Evolutionary conservation across 306 rosid genomes (phyloP).

Genomic region (Quercus berberidifolia): DNA sequence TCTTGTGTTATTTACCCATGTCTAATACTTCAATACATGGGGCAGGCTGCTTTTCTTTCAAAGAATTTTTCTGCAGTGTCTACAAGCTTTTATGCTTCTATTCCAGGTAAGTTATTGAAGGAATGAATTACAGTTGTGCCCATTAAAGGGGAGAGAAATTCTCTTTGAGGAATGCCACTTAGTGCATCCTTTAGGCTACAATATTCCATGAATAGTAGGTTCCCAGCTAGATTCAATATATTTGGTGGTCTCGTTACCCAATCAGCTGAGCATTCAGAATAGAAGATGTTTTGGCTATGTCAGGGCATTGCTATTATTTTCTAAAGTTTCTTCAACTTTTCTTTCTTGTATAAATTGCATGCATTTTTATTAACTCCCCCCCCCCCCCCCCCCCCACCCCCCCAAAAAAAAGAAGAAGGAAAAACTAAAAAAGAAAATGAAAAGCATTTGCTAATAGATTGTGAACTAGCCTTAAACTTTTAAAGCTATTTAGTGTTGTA

Average conservation of each 20-base stretch:
- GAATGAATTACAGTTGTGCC: slow-evolving; percentile 3
- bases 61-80: slow-evolving; percentile 65
- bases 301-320: too few relatives aligned
- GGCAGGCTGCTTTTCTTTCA: slow-evolving; percentile 87
- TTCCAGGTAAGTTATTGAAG: slow-evolving; percentile 64
- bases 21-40: slow-evolving; percentile 85
- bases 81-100: slow-evolving; percentile 80
- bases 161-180: slow-evolving; percentile 1
- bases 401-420: too few relatives aligned
- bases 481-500: neutral
- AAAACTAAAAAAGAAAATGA: neutral
- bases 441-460: neutral
- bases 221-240: neutral
- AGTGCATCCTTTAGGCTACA: slow-evolving; percentile 1
- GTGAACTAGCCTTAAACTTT: neutral
- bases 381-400: too few relatives aligned
- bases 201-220: neutral
- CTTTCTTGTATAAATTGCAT: neutral
- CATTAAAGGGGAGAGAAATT: slow-evolving; percentile 3
- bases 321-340: neutral
- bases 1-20: slow-evolving; percentile 67
- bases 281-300: neutral
- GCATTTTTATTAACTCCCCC: neutral
- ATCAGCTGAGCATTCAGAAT: neutral
- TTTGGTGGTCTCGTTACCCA: neutral